Conservation (phyloP, 2,329 filamentous ascomycete genomes). For the Colletotrichum simmondsii region DNA sequence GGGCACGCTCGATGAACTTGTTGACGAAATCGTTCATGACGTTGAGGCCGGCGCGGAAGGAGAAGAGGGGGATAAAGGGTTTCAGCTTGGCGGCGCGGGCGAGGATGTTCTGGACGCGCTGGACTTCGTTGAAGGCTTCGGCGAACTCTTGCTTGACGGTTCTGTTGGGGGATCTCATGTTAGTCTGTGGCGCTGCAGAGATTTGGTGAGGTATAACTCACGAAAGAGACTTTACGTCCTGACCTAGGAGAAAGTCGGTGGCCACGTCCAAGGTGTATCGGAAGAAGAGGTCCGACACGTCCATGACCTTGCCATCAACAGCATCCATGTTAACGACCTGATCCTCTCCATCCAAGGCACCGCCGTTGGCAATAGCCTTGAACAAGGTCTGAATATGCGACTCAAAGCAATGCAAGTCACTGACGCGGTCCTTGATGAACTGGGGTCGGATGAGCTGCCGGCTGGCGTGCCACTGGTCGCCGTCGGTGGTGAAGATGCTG, state of each 20-base stretch:
- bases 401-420: constrained; percentile 85
- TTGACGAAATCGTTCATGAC: constrained; percentile 82
- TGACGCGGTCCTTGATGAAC: constrained; percentile 86
- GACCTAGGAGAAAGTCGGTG: constrained; percentile 87
- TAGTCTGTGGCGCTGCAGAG: not conserved
- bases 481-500: constrained; percentile 84
- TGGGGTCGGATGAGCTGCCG: constrained; percentile 87
- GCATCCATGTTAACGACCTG: constrained; percentile 72
- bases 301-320: constrained; percentile 71
- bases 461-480: constrained; percentile 80
- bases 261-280: constrained; percentile 86
- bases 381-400: constrained; percentile 81
- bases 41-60: constrained; percentile 73
- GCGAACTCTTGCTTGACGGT: constrained; percentile 76
- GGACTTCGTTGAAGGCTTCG: constrained; percentile 83
- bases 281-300: constrained; percentile 84
- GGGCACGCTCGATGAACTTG: constrained; percentile 79
- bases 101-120: constrained; percentile 77
- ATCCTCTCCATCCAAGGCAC: constrained; percentile 66
- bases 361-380: constrained; percentile 70
- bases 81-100: constrained; percentile 73
- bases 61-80: constrained; percentile 69
- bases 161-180: constrained; percentile 41
- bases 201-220: constrained; percentile 41
- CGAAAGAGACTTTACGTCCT: constrained; percentile 74